Evolutionary conservation across 225 moss, liverwort and hornwort genomes (phyloP).

Genomic region (Physcomitrium patens): DNA sequence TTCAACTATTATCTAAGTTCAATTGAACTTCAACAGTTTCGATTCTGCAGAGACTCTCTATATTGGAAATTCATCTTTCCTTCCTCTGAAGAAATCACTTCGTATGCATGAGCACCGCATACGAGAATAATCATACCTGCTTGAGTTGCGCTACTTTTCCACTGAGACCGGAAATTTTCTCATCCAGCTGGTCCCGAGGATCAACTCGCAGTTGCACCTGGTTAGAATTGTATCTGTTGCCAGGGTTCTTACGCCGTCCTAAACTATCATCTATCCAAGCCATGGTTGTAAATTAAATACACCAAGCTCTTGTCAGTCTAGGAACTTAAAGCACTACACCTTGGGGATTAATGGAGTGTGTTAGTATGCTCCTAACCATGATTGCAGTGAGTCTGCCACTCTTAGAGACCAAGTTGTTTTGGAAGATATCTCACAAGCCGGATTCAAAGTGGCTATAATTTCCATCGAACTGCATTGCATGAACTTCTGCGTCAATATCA

Average conservation of each 20-base stretch:
- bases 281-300: conserved; percentile 20
- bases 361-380: too few relatives aligned
- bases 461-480: too few relatives aligned
- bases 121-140: conserved; percentile 39
- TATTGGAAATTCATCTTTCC: not conserved
- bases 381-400: too few relatives aligned
- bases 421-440: too few relatives aligned
- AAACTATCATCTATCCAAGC: conserved; percentile 56
- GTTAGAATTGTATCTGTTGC: conserved; percentile 34
- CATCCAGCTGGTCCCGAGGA: conserved; percentile 75
- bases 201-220: conserved; percentile 76
- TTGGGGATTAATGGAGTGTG: too few relatives aligned
- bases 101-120: too few relatives aligned
- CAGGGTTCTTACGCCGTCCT: conserved; percentile 47
- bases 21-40: not conserved
- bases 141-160: conserved; percentile 67
- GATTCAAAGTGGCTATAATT: too few relatives aligned
- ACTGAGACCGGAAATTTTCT: conserved; percentile 62
- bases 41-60: not conserved
- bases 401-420: too few relatives aligned
- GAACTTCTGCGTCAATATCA: too few relatives aligned
- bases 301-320: too few relatives aligned
- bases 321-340: too few relatives aligned
- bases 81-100: not conserved
- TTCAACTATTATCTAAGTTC: not conserved